Base-by-base conservation (phyloP, 2,329 filamentous ascomycete species). In the Ophiosphaerella herpotricha region DNA sequence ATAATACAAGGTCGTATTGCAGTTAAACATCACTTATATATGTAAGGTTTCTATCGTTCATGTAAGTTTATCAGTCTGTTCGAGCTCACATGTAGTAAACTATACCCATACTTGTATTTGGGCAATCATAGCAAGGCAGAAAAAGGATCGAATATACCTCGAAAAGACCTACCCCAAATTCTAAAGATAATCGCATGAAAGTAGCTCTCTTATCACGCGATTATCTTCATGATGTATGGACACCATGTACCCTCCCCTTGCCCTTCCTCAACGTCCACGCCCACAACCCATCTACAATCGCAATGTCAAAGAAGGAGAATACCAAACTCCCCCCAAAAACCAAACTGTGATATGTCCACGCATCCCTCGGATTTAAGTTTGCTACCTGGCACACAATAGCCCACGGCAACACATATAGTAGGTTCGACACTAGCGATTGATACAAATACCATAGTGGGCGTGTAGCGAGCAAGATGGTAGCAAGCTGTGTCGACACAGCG, bases 401-500 rank as follows among this genome's bases (percentile, higher is more conserved):
- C 86, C 87, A 90, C 0, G 86, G 87, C 2, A 91, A 70, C 0
- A 90, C 85, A 63, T 86, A 90, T 0, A 86, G 67, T 0, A 90
- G 40, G 59, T 90, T 90, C 6, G 85, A 88, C 0, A 75, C 79
- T 1, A 90, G 71, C 3, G 83, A 85, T 65, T 90, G 86, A 50
- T 81, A 84, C 0, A 90, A 75, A 63, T 89, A 90, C 86, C 85
- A 90, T 2, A 74, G 74, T 0, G 86, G 86, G 0, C 79, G 73
- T 0, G 86, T 88, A 0, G 87, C 83, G 0, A 89, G 77, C 0
- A 91, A 68, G 0, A 90, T 75, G 0, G 84, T 80, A 0, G 85
- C 84, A 0, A 90, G 72, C 60, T 89, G 85, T 1, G 82, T 88
- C 1, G 82, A 84, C 14, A 83, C 67, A 0, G 84, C 86, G 52